Base-by-base conservation (phyloP, 495 filamentous ascomycete genomes). In the Saxophila tyrrhenica region DNA sequence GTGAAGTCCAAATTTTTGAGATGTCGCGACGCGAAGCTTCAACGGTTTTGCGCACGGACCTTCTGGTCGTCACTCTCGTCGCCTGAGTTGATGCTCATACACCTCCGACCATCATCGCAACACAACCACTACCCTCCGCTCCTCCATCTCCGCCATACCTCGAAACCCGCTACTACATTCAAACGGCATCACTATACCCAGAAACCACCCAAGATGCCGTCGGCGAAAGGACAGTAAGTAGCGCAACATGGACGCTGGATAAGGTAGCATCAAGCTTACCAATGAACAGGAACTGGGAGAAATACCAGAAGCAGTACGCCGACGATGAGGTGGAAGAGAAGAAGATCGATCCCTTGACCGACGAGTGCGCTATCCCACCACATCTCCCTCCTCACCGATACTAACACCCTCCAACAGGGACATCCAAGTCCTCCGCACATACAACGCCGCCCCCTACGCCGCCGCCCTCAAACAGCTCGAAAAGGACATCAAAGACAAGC, bases 391-490 rank as follows among this genome's bases (percentile, higher is more conserved):
- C 5, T 35, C 29, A 35, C 29, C 29, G 8, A 9, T n/a, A 39
- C 49, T 51, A 24, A 51, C 49, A 25, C n/a, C n/a, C 45, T 48
- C 23, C 22, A 17, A 38, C 49, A 97, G 91, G 71, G 92, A 98
- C 73, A 97, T 98, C 65, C 87, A 94, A 76, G 92, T 98, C 62
- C 85, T 98, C 50, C 97, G 97, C 75, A 97, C 91, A 55, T 98
- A 98, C 73, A 94, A 94, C 62, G 90, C 92, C 25, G 92, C 92
- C 41, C 94, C 92, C 17, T 98, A 98, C 67, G 89, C 86, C 47
- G 84, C 86, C 23, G 83, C 85, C 52, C 71, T 98, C 61, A 95
- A 94, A 80, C 89, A 88, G 72, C 83, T 97, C 54, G 94, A 97
- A 69, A 90, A 95, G 69, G 85, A 96, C 73, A 96, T 98, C 75